Base-by-base conservation (phyloP, 2,329 filamentous ascomycete genomes). In the Zymoseptoria pseudotritici region DNA sequence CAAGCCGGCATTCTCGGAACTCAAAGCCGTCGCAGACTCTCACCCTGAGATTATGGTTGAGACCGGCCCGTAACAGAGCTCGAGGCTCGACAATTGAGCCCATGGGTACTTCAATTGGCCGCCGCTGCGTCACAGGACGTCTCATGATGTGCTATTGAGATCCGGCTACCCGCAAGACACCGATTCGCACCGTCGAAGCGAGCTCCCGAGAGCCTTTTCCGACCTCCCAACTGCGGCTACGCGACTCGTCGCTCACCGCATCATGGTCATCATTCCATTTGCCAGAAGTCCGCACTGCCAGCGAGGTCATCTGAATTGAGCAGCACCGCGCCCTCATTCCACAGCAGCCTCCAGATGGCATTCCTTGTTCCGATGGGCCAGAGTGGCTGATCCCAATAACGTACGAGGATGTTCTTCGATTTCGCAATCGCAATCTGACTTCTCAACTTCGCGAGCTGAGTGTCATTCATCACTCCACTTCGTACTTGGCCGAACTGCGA, bases 1-100 rank as follows among this genome's bases (percentile, higher is more conserved):
- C 66, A 91, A 92, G 71, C 80, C 83, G 46, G 80, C 83, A 1
- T 95, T 87, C 79, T 83, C 83, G 51, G 82, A 81, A 59, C 77
- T 88, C 20, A 76, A 81, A 57, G 78, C 36, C 13, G 36, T 46
- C 17, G 36, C 36, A 17, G 36, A 46, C 36, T 17, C 81, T 60
- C 73, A 74, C 13, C 74, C 71, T 46, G 73, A 79, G 61, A 79
- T 80, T 57, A 76, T 78, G 20, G 75, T 74, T 7, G 79, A 82
- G 58, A 76, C 77, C 1, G 36, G 13, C 36, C 36, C 36, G 13
- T 46, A n/a, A 11, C 36, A 46, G 17, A 46, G 36, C 36, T 46
- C 36, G 36, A n/a, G 5, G 17, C 17, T 17, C 36, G 17, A 17
- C 36, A 7, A 46, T n/a, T 46, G 5, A 17, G 13, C 50, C 26